Evolutionary conservation across 805 yeast species (phyloP), one percentile per base, ranked within the genome.

Genomic region (Pichia paraexigua): DNA sequence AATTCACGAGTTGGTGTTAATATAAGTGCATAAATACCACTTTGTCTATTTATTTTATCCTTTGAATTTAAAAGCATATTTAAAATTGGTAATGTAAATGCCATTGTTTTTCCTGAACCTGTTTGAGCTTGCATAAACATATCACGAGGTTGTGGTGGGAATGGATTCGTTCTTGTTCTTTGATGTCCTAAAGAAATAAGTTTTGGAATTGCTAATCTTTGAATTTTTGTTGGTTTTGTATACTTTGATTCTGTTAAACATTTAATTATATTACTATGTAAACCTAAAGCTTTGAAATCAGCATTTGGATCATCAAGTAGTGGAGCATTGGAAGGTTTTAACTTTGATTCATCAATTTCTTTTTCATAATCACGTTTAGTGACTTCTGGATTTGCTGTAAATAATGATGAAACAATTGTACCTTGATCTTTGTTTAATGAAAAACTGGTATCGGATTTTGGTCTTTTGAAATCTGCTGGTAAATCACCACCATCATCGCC

Each of bases 31-130:
- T 89, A 91, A 13, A 94, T 71, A 6, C 99, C 99, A 15, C 87
- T 77, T 17, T 78, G 75, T 58, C 98, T 77, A 42, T 66, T 65
- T 49, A 79, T 64, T 10, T 69, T 69, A 60, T 80, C 79, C 28
- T 73, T 68, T 79, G 89, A 79, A 20, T 46, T 28, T 40, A 57
- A 45, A 43, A 94, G 72, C 53, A 80, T 77, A 56, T 87, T 82
- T 56, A 92, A 67, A 21, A 95, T 83, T 1, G 99, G 99, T 40
- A 95, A 70, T 3, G 85, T 71, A 64, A 87, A 95, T 0, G 98
- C 83, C 51, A 94, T 69, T 0, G 99, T 94, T 67, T 94, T 94
- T 67, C 99, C 99, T 0, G 98, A 91, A 49, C 99, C 99, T 0
- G 99, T 94, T 68, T 95, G 97, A 0, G 99, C 97, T 63, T 90